A percentile compares a stretch with the other conserved stretches of the same genome.
Conservation (phyloP, 1,284 basidiomycete species). For the Ustilago bromivora region DNA sequence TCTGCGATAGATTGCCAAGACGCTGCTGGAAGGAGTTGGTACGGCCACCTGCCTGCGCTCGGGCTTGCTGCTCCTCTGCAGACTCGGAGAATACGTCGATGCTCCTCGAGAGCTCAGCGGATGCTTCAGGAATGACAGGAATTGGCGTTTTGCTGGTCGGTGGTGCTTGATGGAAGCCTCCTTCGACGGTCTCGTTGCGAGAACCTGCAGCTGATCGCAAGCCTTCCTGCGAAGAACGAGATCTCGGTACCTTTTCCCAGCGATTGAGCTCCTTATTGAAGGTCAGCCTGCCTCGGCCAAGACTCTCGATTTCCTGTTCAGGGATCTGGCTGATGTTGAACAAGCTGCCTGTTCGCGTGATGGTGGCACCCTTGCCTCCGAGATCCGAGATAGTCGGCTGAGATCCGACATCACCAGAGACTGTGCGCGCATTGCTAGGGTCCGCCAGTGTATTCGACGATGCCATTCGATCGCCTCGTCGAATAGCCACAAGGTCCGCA, state of each 20-base stretch:
- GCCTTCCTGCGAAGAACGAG: constrained; percentile 37
- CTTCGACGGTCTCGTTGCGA: constrained; percentile 24
- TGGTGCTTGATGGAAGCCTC: constrained; percentile 4
- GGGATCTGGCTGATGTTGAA: constrained; percentile 59
- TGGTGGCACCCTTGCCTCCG: constrained; percentile 48
- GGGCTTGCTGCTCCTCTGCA: constrained; percentile 37
- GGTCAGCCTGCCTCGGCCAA: constrained; percentile 50
- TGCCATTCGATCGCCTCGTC: constrained; percentile 49
- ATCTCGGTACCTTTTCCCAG: constrained; percentile 50
- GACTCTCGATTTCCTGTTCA: constrained; percentile 44
- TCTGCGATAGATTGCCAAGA: constrained; percentile 23
- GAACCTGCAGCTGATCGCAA: constrained; percentile 39
- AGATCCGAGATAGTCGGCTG: constrained; percentile 42
- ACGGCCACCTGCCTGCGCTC: constrained; percentile 19
- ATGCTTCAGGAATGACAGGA: constrained; percentile 46
- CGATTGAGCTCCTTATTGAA: constrained; percentile 50
- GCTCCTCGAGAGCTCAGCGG: constrained; percentile 36
- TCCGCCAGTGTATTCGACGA: constrained; percentile 51
- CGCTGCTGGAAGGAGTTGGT: constrained; percentile 49
- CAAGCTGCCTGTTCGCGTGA: constrained; percentile 50
- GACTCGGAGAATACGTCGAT: constrained; percentile 48
- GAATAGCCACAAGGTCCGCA: not conserved
- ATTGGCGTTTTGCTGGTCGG: constrained; percentile 35
- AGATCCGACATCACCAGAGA: constrained; percentile 37
- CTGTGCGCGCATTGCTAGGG: constrained; percentile 33